A percentile compares a stretch with the other conserved stretches of the same genome.
These are phyloP conservation scores for Rhynchosporium agropyri DNA, from an alignment of 2,329 filamentous ascomycete species.

Conservation along the genomic window DNA sequence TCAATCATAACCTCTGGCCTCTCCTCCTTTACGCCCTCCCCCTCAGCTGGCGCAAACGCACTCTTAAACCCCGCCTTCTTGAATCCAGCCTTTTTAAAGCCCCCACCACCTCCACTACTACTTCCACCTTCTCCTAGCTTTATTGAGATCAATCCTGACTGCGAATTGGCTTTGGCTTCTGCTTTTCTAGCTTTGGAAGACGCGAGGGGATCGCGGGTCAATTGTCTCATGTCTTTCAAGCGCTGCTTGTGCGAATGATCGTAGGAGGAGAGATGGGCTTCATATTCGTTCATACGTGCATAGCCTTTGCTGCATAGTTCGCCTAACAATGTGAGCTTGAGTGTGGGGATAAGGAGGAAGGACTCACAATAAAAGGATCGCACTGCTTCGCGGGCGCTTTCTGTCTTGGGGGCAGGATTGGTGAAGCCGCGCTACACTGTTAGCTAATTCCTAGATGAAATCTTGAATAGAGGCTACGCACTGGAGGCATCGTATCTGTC, in stretches of 20 bases:
- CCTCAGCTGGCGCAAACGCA: slow-evolving; percentile 62
- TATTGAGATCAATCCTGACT: slow-evolving; percentile 65
- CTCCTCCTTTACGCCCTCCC: slow-evolving; percentile 46
- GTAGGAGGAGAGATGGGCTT: slow-evolving; percentile 90
- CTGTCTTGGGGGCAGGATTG: slow-evolving; percentile 53
- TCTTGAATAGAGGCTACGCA: slow-evolving; percentile 43
- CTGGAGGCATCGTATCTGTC: slow-evolving; percentile 55
- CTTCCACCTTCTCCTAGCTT: slow-evolving; percentile 52
- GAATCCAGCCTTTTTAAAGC: slow-evolving; percentile 71
- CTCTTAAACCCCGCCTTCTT: slow-evolving; percentile 85
- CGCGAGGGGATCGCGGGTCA: slow-evolving; percentile 71
- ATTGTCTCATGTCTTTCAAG: slow-evolving; percentile 84
- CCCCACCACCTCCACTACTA: slow-evolving; percentile 41
- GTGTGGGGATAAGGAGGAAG: not conserved
- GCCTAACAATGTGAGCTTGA: slow-evolving; percentile 45
- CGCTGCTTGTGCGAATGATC: slow-evolving; percentile 95
- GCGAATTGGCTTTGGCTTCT: slow-evolving; percentile 67
- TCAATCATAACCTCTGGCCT: slow-evolving; percentile 33
- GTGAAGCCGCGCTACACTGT: slow-evolving; percentile 49
- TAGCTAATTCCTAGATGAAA: not conserved
- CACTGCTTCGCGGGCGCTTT: slow-evolving; percentile 72
- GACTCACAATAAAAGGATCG: slow-evolving; percentile 74
- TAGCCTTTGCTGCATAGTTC: slow-evolving; percentile 93
- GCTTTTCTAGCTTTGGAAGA: slow-evolving; percentile 67
- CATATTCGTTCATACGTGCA: slow-evolving; percentile 92